Conservation (phyloP, 2,329 filamentous ascomycete species). For the Stagonosporopsis rhizophila region DNA sequence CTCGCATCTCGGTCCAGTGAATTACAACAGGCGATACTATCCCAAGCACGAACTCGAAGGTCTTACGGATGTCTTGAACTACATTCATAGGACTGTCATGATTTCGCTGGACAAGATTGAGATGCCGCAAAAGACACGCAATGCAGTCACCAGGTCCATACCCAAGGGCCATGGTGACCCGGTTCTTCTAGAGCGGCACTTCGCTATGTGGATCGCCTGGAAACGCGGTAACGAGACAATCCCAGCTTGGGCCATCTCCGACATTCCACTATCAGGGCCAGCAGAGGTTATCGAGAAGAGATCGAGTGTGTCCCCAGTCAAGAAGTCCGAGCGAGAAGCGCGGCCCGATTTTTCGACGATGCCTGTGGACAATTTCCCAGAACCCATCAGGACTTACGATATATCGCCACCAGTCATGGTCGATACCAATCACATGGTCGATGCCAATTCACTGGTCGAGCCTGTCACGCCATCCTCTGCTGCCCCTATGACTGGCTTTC, state of each 20-base stretch:
- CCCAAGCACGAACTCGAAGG: constrained; percentile 68
- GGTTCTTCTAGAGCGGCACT: constrained; percentile 64
- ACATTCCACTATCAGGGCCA: constrained; percentile 58
- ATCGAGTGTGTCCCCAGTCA: constrained; percentile 61
- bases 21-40: constrained; percentile 68
- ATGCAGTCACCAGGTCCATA: constrained; percentile 67
- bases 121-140: constrained; percentile 64
- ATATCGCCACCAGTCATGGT: constrained; percentile 14
- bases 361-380: constrained; percentile 51
- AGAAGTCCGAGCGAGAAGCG: constrained; percentile 63
- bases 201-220: constrained; percentile 72
- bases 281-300: constrained; percentile 57
- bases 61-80: constrained; percentile 64
- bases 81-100: constrained; percentile 68
- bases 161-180: constrained; percentile 69
- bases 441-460: constrained; percentile 4
- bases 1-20: constrained; percentile 59
- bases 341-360: constrained; percentile 53
- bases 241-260: constrained; percentile 67
- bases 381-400: constrained; percentile 46
- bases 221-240: constrained; percentile 70
- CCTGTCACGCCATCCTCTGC: constrained; percentile 36
- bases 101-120: constrained; percentile 68
- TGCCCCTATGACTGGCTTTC: constrained; percentile 42
- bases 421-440: constrained; percentile 1